phyloP scores from a whole-genome alignment of 768 basidiomycete species.

The Tricholoma hemisulphureum region DNA sequence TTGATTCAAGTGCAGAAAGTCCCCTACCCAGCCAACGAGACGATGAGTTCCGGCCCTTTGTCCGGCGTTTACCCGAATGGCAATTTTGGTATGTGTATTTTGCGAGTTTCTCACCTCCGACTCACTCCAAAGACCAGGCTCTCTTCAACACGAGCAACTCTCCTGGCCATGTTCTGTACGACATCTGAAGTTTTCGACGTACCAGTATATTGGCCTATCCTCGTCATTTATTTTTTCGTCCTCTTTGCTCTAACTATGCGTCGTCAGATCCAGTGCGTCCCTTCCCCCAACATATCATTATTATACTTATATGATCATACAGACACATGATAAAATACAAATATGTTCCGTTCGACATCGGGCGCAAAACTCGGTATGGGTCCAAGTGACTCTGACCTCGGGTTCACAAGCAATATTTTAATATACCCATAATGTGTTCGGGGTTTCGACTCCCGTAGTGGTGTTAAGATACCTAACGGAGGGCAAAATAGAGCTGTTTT shows the following conservation, averaged over 20 bases:
- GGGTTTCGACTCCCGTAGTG: neutral
- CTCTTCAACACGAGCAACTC: slow-evolving; percentile 84
- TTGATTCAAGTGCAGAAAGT: slow-evolving; percentile 46
- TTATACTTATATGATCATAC: slow-evolving; percentile 1
- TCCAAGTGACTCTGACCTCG: slow-evolving; percentile 33
- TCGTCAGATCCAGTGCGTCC: slow-evolving; percentile 87
- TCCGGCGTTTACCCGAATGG: slow-evolving; percentile 93
- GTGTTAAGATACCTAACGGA: neutral
- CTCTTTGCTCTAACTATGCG: slow-evolving; percentile 95
- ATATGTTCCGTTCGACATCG: slow-evolving; percentile 94
- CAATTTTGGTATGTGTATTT: slow-evolving; percentile 74
- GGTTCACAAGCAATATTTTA: neutral
- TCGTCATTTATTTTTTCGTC: slow-evolving; percentile 95
- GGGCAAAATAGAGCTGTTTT: neutral
- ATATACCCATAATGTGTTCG: neutral
- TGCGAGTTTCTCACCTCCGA: neutral
- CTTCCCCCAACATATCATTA: slow-evolving; percentile 1
- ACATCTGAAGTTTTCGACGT: slow-evolving; percentile 87
- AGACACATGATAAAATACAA: slow-evolving; percentile 99
- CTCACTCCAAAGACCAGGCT: slow-evolving; percentile 56
- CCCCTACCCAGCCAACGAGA: slow-evolving; percentile 71
- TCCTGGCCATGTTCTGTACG: slow-evolving; percentile 78
- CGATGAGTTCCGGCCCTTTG: slow-evolving; percentile 97
- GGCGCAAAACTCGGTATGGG: slow-evolving; percentile 84
- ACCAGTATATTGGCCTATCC: slow-evolving; percentile 99